Base-by-base conservation (phyloP, 208 protist genomes). In the Novymonas esmeraldas region DNA sequence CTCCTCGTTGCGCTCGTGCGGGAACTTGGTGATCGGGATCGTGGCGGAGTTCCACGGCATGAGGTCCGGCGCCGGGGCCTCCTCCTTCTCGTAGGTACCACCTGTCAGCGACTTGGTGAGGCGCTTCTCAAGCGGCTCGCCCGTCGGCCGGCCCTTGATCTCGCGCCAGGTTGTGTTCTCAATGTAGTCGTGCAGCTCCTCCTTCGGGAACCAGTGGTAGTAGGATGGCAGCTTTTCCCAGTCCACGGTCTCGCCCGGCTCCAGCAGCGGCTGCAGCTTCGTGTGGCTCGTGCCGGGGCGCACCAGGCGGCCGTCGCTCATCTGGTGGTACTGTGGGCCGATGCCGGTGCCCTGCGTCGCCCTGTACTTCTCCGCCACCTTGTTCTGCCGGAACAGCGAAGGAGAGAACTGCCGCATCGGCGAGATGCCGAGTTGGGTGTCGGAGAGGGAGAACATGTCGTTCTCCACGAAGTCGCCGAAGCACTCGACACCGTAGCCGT, bases 391-490 rank as follows among this genome's bases (percentile, higher is more conserved):
- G 73, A 89, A 92, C 68, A 93, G 48, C 11, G 68, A 64, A 2
- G 90, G 77, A 6, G 82, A 87, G 73, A 95, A 95, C 70, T 93
- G 87, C 20, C 85, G 80, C 58, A 81, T 80, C 5, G 90, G 82
- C 10, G 85, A 85, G 57, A 95, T 87, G 26, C 90, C 90, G 22
- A 95, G 76, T 52, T 90, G 82, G 20, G 85, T 87, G 62, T 95
- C 90, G 41, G 90, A 95, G 18, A 93, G 67, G 9, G 83, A 93
- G 63, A 85, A 93, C 87, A 93, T 93, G 71, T 95, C 90, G 67
- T 95, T 95, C 54, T 95, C 87, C 22, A 95, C 71, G 76, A 95
- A 95, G 70, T 95, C 90, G 57, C 90, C 90, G 59, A 95, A 95
- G 76, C 90, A 95, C 73, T 95, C 90, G 14, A 89, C 81, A n/a